Evolutionary conservation across 345 rosid genomes (phyloP).

Genomic region (Populus simonii): DNA sequence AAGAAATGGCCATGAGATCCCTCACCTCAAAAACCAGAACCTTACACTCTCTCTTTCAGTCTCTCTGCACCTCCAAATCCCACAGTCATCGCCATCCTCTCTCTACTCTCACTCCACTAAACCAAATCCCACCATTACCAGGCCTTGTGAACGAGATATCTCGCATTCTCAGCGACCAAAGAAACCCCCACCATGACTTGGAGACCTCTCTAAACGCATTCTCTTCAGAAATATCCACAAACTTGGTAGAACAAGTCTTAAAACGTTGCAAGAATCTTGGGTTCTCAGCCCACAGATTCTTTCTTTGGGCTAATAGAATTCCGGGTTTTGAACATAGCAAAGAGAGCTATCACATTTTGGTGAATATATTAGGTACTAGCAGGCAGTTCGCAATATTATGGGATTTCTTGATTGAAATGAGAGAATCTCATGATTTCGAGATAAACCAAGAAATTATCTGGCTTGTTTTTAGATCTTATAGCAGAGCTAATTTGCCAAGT

Average conservation of each 20-base stretch:
- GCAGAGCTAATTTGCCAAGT: slow-evolving; percentile 62
- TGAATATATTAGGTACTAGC: slow-evolving; percentile 63
- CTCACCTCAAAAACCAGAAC: not conserved
- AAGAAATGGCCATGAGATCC: not conserved
- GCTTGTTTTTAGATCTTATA: slow-evolving; percentile 71
- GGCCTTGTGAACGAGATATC: slow-evolving; percentile 65
- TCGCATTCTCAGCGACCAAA: slow-evolving; percentile 71
- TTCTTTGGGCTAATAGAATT: slow-evolving; percentile 71
- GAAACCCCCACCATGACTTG: slow-evolving; percentile 71
- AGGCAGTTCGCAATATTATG: slow-evolving; percentile 67
- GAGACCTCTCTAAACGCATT: slow-evolving; percentile 46
- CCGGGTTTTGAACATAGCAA: slow-evolving; percentile 59
- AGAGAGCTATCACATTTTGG: slow-evolving; percentile 61
- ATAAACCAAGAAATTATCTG: slow-evolving; percentile 53
- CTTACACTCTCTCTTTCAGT: not conserved
- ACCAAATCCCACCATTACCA: slow-evolving; percentile 21
- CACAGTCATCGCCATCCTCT: not conserved
- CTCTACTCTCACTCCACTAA: slow-evolving; percentile 1
- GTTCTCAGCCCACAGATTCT: slow-evolving; percentile 79
- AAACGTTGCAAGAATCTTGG: slow-evolving; percentile 82
- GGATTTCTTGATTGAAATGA: slow-evolving; percentile 72
- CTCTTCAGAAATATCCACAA: slow-evolving; percentile 50
- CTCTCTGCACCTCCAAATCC: not conserved
- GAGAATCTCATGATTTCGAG: slow-evolving; percentile 44
- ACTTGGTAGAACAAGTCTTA: slow-evolving; percentile 69